Percentiles rank a stretch among this genome's conserved stretches.
These are phyloP conservation scores for Suillus americanus DNA, from an alignment of 768 basidiomycete genomes.

Conservation along the genomic window DNA sequence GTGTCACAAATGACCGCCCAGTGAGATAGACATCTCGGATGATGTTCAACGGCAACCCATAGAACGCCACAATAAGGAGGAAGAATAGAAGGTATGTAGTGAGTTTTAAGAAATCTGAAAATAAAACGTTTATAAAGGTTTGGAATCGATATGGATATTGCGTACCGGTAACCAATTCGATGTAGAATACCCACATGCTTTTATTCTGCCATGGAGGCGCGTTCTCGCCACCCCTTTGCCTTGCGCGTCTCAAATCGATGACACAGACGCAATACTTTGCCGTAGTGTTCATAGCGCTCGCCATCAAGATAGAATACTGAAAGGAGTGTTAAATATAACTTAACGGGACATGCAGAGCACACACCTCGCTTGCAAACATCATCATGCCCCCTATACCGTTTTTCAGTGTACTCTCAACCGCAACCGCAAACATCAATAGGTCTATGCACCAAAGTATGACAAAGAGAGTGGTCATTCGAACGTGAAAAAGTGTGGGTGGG, in stretches of 20 bases:
- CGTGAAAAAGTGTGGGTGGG: conserved; percentile 78
- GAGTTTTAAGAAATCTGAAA: conserved; percentile 87
- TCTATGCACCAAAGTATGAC: conserved; percentile 74
- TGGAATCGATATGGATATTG: conserved; percentile 11
- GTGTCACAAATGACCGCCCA: conserved; percentile 85
- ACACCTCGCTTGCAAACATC: conserved; percentile 90
- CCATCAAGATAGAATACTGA: conserved; percentile 88
- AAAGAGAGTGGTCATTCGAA: conserved; percentile 78
- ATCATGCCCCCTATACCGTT: conserved; percentile 89
- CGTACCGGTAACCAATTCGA: conserved; percentile 87
- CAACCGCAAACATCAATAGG: conserved; percentile 72
- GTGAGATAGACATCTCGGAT: conserved; percentile 97
- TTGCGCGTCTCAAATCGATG: conserved; percentile 80
- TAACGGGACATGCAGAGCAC: conserved; percentile 22
- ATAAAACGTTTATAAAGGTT: conserved; percentile 10
- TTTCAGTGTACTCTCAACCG: conserved; percentile 76
- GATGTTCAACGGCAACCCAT: conserved; percentile 94
- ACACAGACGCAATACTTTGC: conserved; percentile 82
- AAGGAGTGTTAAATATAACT: conserved; percentile 14
- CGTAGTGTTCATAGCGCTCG: conserved; percentile 73
- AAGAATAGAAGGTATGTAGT: conserved; percentile 93
- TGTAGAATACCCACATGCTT: conserved; percentile 95
- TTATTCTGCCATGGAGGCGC: conserved; percentile 96
- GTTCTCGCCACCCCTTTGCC: conserved; percentile 75
- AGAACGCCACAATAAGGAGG: conserved; percentile 88